Percentiles rank a stretch among this genome's conserved stretches.
Conservation (phyloP, 2,329 filamentous ascomycete genomes). For the Ceratocystis ficicola region DNA sequence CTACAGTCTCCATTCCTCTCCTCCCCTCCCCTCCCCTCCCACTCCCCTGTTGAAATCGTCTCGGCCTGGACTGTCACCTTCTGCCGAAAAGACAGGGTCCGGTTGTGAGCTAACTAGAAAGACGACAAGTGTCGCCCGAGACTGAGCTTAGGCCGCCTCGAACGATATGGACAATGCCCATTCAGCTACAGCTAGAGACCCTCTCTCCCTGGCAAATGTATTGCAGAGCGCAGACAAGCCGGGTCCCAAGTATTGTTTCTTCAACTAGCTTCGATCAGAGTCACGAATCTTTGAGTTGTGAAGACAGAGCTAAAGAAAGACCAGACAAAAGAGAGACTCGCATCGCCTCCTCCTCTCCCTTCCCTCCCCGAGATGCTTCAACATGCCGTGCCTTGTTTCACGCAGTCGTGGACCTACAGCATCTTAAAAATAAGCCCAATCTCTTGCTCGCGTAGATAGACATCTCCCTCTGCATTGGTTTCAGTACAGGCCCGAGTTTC, state of each 20-base stretch:
- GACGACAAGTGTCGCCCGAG: not conserved
- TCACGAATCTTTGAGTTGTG: too few relatives aligned
- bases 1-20: not conserved
- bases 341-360: too few relatives aligned
- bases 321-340: too few relatives aligned
- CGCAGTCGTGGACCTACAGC: not conserved
- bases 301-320: too few relatives aligned
- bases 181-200: not conserved
- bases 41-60: not conserved
- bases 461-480: not conserved
- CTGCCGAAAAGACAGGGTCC: slow-evolving; percentile 7
- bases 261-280: too few relatives aligned
- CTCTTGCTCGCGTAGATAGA: slow-evolving; percentile 1
- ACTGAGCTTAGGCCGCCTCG: not conserved
- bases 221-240: not conserved
- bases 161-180: not conserved
- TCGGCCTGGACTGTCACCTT: slow-evolving; percentile 6
- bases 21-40: not conserved
- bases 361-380: not conserved
- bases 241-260: not conserved
- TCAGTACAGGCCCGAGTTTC: not conserved
- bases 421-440: not conserved
- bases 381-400: not conserved
- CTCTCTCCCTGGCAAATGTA: not conserved
- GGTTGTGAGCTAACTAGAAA: not conserved